phyloP scores from a whole-genome alignment of 306 rosid genomes.

The Quercus suber region DNA sequence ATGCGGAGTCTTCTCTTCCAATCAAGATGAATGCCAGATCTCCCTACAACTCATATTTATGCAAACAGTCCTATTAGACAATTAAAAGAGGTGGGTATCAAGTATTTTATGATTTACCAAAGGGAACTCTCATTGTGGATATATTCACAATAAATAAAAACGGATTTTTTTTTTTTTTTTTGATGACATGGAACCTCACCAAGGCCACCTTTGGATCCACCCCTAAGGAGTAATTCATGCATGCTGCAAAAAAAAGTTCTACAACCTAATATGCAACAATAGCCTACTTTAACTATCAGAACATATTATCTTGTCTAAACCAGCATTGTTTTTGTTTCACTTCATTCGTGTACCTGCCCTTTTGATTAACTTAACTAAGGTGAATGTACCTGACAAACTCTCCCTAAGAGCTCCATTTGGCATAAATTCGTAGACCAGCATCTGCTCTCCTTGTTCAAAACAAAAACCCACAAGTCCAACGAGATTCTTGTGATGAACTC shows the following conservation, averaged over 20 bases:
- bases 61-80: neutral
- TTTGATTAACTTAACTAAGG: neutral
- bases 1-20: slow-evolving; percentile 95
- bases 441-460: slow-evolving; percentile 93
- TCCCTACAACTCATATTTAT: slow-evolving; percentile 49
- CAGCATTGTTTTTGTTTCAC: too few relatives aligned
- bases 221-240: too few relatives aligned
- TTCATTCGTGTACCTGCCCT: too few relatives aligned
- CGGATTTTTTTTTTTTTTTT: too few relatives aligned
- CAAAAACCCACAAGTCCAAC: slow-evolving; percentile 94
- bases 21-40: slow-evolving; percentile 69
- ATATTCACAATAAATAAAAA: neutral
- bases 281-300: too few relatives aligned
- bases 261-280: too few relatives aligned
- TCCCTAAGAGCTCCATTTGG: slow-evolving; percentile 83
- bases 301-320: too few relatives aligned
- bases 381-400: slow-evolving; percentile 62
- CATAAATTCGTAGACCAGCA: slow-evolving; percentile 85
- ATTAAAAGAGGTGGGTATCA: neutral
- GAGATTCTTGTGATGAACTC: slow-evolving; percentile 98
- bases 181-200: too few relatives aligned
- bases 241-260: too few relatives aligned
- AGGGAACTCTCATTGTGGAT: neutral
- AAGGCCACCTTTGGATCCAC: too few relatives aligned
- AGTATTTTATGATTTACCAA: neutral